Evolutionary conservation across 805 yeast genomes (phyloP), one percentile per base, ranked within the genome.

Genomic region (Pichia kluyveri): DNA sequence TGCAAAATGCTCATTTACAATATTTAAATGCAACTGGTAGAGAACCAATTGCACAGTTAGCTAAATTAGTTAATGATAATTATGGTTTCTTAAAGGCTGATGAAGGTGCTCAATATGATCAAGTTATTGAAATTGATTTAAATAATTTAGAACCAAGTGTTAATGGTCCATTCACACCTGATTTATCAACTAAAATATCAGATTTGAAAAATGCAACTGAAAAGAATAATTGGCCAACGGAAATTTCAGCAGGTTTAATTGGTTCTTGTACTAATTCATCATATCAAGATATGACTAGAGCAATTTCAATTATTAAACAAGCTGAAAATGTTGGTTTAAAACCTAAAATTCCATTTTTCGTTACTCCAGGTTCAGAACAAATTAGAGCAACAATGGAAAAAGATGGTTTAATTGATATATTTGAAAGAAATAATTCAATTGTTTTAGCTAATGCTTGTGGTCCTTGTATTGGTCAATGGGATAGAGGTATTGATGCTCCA

Each of bases 381-480:
- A 86, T 91, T 58, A 86, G 98, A 74, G 97, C 98, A 56, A 91
- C 98, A 56, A 91, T 91, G 68, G 96, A 84, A 67, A 84, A 96
- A 70, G 98, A 91, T 69, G 97, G 98, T 54, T 83, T 86, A 69
- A 80, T 91, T 59, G 75, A 83, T 59, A 84, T 93, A 57, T 89
- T 91, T 70, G 81, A 83, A 65, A 88, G 87, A 62, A 86, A 84
- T 61, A 97, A 97, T 59, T 98, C 96, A 67, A 77, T 83, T 52
- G 97, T 91, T 48, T 75, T 91, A 65, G 97, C 98, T 53, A 91
- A 91, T 67, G 98, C 98, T 51, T 91, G 98, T 77, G 98, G 98
- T 64, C 98, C 98, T 66, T 90, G 98, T 79, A 90, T 90, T 66
- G 98, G 98, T 64, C 97, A 91, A 77, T 91, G 98, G 98, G 96